phyloP scores from a whole-genome alignment of 1,284 basidiomycete species.

The Cryptococcus floricola region DNA sequence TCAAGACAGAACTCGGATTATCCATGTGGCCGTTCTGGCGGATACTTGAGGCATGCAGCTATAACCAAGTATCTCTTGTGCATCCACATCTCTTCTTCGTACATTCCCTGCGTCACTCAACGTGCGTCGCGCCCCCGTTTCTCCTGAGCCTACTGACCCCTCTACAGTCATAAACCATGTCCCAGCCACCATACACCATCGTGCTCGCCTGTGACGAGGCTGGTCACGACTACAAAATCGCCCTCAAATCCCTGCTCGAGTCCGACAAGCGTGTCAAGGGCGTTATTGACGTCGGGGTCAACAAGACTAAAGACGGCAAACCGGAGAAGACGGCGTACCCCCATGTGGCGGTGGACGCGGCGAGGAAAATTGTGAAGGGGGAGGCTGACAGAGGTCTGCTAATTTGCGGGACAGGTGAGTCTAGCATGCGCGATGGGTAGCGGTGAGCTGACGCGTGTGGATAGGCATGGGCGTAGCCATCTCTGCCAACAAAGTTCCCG shows the following conservation, averaged over 20 bases:
- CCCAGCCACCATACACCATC: conserved; percentile 33
- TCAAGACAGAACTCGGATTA: too few species aligned
- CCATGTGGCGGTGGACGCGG: conserved; percentile 50
- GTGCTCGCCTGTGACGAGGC: conserved; percentile 42
- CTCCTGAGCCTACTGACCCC: not conserved
- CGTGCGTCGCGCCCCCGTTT: not conserved
- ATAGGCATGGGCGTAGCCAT: conserved; percentile 48
- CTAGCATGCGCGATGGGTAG: not conserved
- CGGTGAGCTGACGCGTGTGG: not conserved
- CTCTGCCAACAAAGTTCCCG: conserved; percentile 48
- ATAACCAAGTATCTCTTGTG: too few species aligned
- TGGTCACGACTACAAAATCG: conserved; percentile 38
- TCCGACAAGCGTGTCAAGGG: conserved; percentile 35
- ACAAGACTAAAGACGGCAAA: conserved; percentile 17
- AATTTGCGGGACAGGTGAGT: conserved; percentile 51
- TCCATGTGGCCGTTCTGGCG: too few species aligned
- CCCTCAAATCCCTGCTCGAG: conserved; percentile 35
- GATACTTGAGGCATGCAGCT: too few species aligned
- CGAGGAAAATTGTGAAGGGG: conserved; percentile 47
- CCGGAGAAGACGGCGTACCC: conserved; percentile 50
- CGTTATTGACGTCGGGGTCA: conserved; percentile 43
- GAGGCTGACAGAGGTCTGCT: conserved; percentile 51
- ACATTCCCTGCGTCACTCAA: not conserved
- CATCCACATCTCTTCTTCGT: too few species aligned
- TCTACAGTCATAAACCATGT: conserved; percentile 9